Conservation (phyloP, 2,329 filamentous ascomycete species). For the Phaeophleospora eucalypticola region DNA sequence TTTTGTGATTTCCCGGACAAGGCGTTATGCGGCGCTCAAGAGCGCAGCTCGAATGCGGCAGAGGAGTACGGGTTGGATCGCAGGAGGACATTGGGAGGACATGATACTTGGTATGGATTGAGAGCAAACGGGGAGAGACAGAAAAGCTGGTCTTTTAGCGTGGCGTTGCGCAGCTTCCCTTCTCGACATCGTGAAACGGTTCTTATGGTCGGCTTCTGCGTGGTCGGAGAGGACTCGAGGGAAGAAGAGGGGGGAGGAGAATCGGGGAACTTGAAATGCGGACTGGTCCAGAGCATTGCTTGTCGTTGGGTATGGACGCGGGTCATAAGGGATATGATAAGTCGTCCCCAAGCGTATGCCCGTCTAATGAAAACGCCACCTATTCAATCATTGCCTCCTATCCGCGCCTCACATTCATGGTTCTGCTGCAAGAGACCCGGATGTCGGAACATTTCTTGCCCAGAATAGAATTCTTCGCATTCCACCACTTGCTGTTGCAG, state of each 20-base stretch:
- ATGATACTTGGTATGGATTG: conserved; percentile 4
- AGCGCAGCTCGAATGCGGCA: conserved; percentile 22
- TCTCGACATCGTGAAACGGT: background rate
- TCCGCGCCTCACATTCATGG: too few species aligned
- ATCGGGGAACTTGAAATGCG: too few species aligned
- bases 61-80: conserved; percentile 6
- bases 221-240: background rate
- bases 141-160: conserved; percentile 22
- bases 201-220: background rate
- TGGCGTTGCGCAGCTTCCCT: conserved; percentile 6
- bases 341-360: background rate
- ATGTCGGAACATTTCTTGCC: background rate
- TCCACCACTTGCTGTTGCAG: too few species aligned
- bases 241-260: background rate
- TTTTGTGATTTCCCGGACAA: background rate
- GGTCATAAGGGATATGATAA: too few species aligned
- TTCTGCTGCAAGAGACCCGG: background rate
- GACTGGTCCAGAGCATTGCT: background rate
- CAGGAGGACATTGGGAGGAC: conserved; percentile 6
- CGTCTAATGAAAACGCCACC: background rate
- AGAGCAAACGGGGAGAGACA: conserved; percentile 9
- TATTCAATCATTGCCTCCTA: too few species aligned
- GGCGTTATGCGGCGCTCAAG: conserved; percentile 7
- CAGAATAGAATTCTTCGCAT: background rate
- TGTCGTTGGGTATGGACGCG: background rate